Conservation (phyloP, 768 basidiomycete genomes). For the Boletus subparvulus region DNA sequence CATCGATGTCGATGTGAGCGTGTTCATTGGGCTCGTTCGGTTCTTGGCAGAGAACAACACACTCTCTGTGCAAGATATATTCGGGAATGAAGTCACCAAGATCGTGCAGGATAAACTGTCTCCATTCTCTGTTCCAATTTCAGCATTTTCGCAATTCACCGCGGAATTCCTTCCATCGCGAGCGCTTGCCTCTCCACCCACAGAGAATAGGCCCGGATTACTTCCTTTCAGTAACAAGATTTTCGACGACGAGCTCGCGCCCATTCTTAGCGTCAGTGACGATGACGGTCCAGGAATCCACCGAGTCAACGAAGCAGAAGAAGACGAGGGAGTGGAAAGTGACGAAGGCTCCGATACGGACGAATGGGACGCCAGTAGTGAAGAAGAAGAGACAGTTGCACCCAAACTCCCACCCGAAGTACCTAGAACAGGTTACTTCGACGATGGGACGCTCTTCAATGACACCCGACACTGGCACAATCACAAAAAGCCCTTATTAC, state of each 20-base stretch:
- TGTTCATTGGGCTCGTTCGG: slow-evolving; percentile 48
- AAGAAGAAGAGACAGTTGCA: slow-evolving; percentile 2
- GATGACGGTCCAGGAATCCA: slow-evolving; percentile 4
- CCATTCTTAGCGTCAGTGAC: slow-evolving; percentile 26
- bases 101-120: slow-evolving; percentile 25
- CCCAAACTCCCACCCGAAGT: not conserved
- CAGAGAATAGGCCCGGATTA: slow-evolving; percentile 14
- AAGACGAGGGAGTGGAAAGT: slow-evolving; percentile 20
- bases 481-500: slow-evolving; percentile 45
- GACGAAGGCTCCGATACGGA: slow-evolving; percentile 18
- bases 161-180: slow-evolving; percentile 19
- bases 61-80: slow-evolving; percentile 25
- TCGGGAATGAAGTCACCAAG: slow-evolving; percentile 28
- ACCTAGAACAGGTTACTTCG: slow-evolving; percentile 26
- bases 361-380: slow-evolving; percentile 22
- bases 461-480: slow-evolving; percentile 67
- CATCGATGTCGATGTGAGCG: slow-evolving; percentile 53
- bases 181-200: not conserved
- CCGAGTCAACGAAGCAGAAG: not conserved
- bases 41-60: slow-evolving; percentile 30
- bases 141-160: slow-evolving; percentile 21
- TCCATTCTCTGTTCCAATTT: slow-evolving; percentile 15
- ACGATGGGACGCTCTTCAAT: slow-evolving; percentile 43
- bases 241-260: slow-evolving; percentile 41
- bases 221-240: slow-evolving; percentile 44